Percentiles rank a stretch among this genome's conserved stretches.
phyloP scores from a whole-genome alignment of 495 filamentous ascomycete species.

The Penicillium lagena region DNA sequence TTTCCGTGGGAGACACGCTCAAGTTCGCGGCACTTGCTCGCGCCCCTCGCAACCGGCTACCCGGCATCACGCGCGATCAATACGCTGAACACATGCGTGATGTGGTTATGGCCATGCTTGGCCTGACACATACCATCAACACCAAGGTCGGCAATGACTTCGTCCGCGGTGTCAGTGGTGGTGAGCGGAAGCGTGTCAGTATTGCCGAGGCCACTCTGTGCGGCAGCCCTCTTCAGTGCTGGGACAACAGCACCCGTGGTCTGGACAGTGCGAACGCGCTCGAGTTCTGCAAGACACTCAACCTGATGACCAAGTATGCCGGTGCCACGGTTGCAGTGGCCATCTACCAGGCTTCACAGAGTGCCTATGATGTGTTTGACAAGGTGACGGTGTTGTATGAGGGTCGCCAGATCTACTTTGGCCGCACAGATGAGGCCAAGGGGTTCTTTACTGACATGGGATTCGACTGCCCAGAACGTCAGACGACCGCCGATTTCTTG shows the following conservation, averaged over 20 bases:
- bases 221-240: constrained; percentile 67
- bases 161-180: constrained; percentile 78
- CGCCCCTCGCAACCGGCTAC: constrained; percentile 40
- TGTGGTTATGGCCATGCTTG: constrained; percentile 61
- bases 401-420: constrained; percentile 64
- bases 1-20: constrained; percentile 61
- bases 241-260: constrained; percentile 86
- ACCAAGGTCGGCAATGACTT: constrained; percentile 67
- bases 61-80: constrained; percentile 39
- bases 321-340: constrained; percentile 74
- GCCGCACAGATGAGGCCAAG: constrained; percentile 52
- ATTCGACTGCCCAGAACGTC: constrained; percentile 54
- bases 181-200: constrained; percentile 69
- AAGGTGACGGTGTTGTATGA: constrained; percentile 59
- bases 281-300: constrained; percentile 64
- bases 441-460: constrained; percentile 63
- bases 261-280: constrained; percentile 81
- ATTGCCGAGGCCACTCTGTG: constrained; percentile 59
- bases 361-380: constrained; percentile 66
- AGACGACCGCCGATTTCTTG: constrained; percentile 70
- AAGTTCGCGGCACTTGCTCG: constrained; percentile 54
- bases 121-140: constrained; percentile 52
- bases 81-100: constrained; percentile 46
- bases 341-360: constrained; percentile 80
- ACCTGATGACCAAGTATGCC: constrained; percentile 70